Evolutionary conservation across 1,284 basidiomycete species (phyloP).

Genomic region (Fomitopsis pinicola): DNA sequence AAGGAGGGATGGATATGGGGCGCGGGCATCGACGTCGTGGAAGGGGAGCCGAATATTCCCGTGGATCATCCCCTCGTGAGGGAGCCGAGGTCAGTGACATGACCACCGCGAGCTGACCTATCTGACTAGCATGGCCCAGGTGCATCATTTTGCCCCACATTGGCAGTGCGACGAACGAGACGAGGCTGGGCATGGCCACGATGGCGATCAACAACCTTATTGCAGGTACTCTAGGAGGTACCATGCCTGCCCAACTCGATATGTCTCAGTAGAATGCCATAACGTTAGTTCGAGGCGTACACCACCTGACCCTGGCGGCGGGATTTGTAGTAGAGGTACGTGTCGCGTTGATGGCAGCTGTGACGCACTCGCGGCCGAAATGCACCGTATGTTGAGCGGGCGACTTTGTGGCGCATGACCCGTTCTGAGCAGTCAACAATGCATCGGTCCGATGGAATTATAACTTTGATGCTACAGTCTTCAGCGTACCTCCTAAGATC

Average conservation of each 20-base stretch:
- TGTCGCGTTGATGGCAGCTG: no score
- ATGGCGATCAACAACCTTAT: slow-evolving; percentile 67
- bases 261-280: slow-evolving; percentile 20
- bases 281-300: neutral
- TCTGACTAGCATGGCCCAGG: slow-evolving; percentile 31
- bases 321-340: no score
- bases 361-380: no score
- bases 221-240: slow-evolving; percentile 42
- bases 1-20: slow-evolving; percentile 79
- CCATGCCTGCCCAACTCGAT: slow-evolving; percentile 56
- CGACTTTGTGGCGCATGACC: no score
- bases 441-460: no score
- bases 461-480: no score
- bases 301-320: no score
- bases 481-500: no score
- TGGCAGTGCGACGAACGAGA: slow-evolving; percentile 85
- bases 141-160: slow-evolving; percentile 87
- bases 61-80: slow-evolving; percentile 77
- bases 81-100: slow-evolving; percentile 56
- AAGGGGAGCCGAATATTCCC: slow-evolving; percentile 82
- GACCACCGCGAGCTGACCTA: neutral
- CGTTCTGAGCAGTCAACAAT: no score
- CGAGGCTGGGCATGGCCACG: slow-evolving; percentile 78
- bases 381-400: no score
- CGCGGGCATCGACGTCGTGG: slow-evolving; percentile 91